Evolutionary conservation across 2,329 filamentous ascomycete genomes (phyloP), one percentile per base, ranked within the genome.

Genomic region (Penicillium psychrosexuale): DNA sequence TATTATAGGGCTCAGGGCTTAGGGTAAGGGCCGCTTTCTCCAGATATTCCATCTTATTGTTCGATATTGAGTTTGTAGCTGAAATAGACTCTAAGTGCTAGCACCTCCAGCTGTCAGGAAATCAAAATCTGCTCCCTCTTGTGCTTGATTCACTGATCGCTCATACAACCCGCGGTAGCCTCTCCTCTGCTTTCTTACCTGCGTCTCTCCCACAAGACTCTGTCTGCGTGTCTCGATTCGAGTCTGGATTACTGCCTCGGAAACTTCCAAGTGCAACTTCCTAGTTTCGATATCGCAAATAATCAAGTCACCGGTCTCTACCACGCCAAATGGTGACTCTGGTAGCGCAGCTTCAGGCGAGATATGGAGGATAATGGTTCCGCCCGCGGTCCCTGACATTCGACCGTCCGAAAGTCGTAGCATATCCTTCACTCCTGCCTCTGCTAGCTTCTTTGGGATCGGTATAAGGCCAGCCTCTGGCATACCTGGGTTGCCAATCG

Each of bases 381-480:
- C 80, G 0, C 80, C 81, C 2, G 81, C 80, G 3, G 80, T 83
- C 0, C 81, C 80, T 30, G 75, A 78, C 79, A 83, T 83, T 22
- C 81, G 70, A 1, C 81, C 80, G 67, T 84, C 81, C 0, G 76
- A 79, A 5, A 83, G 65, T 1, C 81, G 70, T 28, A 83, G 62
- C 80, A 83, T 82, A 60, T 82, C 80, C 27, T 70, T 73, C 1
- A 82, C 77, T 0, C 80, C 80, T 51, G 73, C 64, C 2, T 64
- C 65, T 7, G 70, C 76, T 2, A 82, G 67, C 55, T 81, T 82
- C 15, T 76, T 70, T 0, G 79, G 79, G 13, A 81, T 78, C 0
- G 78, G 79, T 27, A 81, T 79, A 8, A 81, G 66, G 0, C 79
- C 79, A 1, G 79, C 78, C 63, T 81, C 79, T 1, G 79, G 79